Evolutionary conservation across 495 filamentous ascomycete species (phyloP), one percentile per base, ranked within the genome.

Genomic region (Penicillium robsamsonii): DNA sequence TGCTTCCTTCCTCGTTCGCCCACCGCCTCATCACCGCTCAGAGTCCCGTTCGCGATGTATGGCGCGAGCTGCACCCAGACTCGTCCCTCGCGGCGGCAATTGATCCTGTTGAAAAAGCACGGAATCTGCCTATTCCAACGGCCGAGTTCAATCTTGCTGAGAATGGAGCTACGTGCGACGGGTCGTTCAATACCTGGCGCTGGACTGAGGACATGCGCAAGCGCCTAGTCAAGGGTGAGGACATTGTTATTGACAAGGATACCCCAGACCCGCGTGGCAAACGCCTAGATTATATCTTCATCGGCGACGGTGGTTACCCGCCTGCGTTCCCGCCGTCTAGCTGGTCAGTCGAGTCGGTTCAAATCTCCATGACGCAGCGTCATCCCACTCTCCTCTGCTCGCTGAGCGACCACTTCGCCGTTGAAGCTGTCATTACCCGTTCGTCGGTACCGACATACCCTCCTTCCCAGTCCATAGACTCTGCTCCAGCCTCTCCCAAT

Each of bases 221-320:
- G 51, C 71, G 74, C 13, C 75, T 92, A 0, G 72, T 75, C 17
- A 84, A 81, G 63, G 86, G 86, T 15, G 70, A 82, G 40, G 79
- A 83, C 8, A 67, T 80, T 7, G 58, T 62, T 3, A 70, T 89
- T 0, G 76, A 90, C 17, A 72, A 79, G 0, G 78, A 87, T 35
- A 83, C 76, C 1, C 67, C 73, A 5, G 92, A 96, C 68, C 84
- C 83, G 4, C 75, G 77, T 27, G 95, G 87, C 6, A 92, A 96
- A 69, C 77, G 94, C 18, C 79, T 97, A n/a, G 95, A 98, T 72
- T 98, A 97, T 73, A 89, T 97, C 59, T 98, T 98, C 66, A 76
- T 87, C 40, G 77, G 81, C 10, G 79, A 75, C 30, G 73, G 74
- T 15, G 66, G 68, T 27, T 70, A 70, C 54, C 46, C 67, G 9